A percentile compares a stretch with the other conserved stretches of the same genome.
Evolutionary conservation across 73 alveolate genomes (phyloP).

Genomic region (Stentor roeselii): DNA sequence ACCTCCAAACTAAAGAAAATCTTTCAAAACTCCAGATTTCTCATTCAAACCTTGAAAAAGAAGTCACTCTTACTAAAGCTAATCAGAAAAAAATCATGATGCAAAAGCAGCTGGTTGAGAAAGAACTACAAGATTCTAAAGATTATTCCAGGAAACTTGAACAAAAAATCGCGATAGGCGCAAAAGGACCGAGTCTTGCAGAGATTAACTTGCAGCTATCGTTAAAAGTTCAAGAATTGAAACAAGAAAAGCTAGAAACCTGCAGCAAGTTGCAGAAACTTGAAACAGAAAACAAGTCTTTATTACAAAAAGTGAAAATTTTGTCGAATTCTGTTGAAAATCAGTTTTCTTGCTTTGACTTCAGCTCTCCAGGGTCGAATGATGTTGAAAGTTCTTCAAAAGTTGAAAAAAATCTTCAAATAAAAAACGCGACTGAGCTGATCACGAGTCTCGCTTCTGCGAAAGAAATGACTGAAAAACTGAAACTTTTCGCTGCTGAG

Average conservation of each 20-base stretch:
- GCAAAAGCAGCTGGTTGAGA: not conserved
- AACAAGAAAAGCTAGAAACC: not conserved
- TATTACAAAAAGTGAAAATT: not conserved
- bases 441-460: not conserved
- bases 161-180: not conserved
- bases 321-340: no score
- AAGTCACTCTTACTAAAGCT: not conserved
- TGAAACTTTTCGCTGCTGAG: not conserved
- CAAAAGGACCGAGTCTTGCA: conserved; percentile 10
- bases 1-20: not conserved
- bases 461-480: not conserved
- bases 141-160: conserved; percentile 17
- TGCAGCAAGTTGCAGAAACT: not conserved
- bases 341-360: not conserved
- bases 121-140: conserved; percentile 13
- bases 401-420: not conserved
- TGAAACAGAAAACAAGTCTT: not conserved
- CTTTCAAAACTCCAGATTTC: not conserved
- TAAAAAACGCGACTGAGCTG: not conserved
- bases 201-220: not conserved
- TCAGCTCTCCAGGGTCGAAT: not conserved
- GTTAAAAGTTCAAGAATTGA: not conserved
- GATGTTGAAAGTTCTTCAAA: not conserved
- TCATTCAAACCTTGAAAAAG: not conserved
- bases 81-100: not conserved